phyloP scores from a whole-genome alignment of 1,139 yeast species.

The Pichia sp. region DNA sequence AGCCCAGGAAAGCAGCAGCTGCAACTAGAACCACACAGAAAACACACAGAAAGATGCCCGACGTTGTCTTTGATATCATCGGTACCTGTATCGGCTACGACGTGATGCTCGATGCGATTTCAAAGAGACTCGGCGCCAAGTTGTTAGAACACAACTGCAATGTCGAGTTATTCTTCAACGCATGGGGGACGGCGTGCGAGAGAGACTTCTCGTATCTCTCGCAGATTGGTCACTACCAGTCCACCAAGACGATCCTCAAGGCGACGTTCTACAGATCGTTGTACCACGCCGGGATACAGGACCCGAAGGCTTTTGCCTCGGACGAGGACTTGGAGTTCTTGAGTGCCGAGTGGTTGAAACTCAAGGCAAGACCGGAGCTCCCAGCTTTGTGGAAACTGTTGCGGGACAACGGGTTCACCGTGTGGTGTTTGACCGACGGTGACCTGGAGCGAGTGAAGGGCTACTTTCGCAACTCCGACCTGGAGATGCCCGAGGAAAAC shows the following conservation, averaged over 20 bases:
- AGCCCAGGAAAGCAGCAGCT: neutral
- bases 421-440: slow-evolving; percentile 29
- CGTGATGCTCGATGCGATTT: slow-evolving; percentile 24
- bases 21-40: neutral
- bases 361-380: slow-evolving; percentile 27
- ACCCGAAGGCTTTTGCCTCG: slow-evolving; percentile 24
- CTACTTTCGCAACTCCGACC: slow-evolving; percentile 23
- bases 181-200: slow-evolving; percentile 31
- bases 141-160: slow-evolving; percentile 21
- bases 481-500: slow-evolving; percentile 26
- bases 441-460: slow-evolving; percentile 26
- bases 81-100: slow-evolving; percentile 30
- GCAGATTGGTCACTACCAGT: slow-evolving; percentile 24
- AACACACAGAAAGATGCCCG: slow-evolving; percentile 24
- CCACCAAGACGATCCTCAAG: slow-evolving; percentile 23
- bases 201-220: slow-evolving; percentile 29
- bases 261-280: slow-evolving; percentile 26
- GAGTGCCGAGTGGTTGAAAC: slow-evolving; percentile 22
- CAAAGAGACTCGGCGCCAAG: slow-evolving; percentile 24
- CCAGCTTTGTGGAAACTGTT: slow-evolving; percentile 23
- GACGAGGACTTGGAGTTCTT: slow-evolving; percentile 26
- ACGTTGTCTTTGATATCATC: slow-evolving; percentile 29
- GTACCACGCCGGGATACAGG: slow-evolving; percentile 25
- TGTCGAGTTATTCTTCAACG: slow-evolving; percentile 24
- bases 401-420: slow-evolving; percentile 27